These are phyloP conservation scores for Acanthamoeba triangularis DNA, from an alignment of 208 protist genomes.

Conservation along the genomic window DNA sequence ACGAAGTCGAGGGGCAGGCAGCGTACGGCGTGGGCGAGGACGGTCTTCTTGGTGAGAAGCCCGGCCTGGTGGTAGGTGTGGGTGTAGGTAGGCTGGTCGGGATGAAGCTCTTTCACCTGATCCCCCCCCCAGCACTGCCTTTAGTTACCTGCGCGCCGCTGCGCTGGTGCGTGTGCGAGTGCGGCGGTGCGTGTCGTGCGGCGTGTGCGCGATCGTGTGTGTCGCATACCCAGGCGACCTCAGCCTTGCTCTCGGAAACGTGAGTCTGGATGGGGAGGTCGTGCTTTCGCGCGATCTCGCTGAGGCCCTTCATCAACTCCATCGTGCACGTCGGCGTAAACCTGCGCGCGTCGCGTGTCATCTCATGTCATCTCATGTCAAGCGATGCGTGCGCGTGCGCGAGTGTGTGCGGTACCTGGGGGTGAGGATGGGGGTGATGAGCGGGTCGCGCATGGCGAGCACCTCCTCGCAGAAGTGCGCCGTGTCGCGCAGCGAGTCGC, in stretches of 20 bases:
- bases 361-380: neutral
- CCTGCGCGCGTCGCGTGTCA: neutral
- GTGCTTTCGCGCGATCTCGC: conserved; percentile 80
- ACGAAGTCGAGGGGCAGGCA: neutral
- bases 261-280: conserved; percentile 90
- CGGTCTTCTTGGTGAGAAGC: conserved; percentile 83
- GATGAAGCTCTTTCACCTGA: conserved; percentile 73
- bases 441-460: conserved; percentile 27
- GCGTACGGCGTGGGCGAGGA: conserved; percentile 84
- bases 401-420: conserved; percentile 77
- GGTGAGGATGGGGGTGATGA: conserved; percentile 88
- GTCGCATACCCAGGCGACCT: conserved; percentile 80
- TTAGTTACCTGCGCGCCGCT: too few species aligned
- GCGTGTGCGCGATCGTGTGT: too few species aligned
- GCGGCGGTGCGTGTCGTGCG: too few species aligned
- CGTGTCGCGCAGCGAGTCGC: conserved; percentile 80
- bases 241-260: conserved; percentile 87
- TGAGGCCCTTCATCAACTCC: conserved; percentile 86
- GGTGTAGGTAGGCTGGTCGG: conserved; percentile 78
- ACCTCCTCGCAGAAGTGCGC: conserved; percentile 76
- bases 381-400: neutral
- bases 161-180: too few species aligned
- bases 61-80: conserved; percentile 82
- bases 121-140: too few species aligned
- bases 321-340: conserved; percentile 90